Base-by-base conservation (phyloP, 2,329 filamentous ascomycete species). In the Sclerotinia glacialis region DNA sequence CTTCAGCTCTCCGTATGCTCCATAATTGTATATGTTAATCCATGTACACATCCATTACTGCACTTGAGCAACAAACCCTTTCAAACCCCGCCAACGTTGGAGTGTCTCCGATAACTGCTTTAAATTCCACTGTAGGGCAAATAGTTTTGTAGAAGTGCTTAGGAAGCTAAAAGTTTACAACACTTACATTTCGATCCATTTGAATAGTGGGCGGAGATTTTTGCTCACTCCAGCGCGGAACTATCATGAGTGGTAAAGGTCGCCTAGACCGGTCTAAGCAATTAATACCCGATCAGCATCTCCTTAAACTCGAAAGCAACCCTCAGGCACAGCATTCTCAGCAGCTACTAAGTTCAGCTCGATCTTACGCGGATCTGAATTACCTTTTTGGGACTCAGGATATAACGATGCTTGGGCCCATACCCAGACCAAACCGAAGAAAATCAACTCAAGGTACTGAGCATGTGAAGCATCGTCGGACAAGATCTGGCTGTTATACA, bases 401-500 rank as follows among this genome's bases (percentile, higher is more conserved):
- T 44, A 65, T 70, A 58, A 66, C 66, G 47, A 76, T 76, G 74
- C 67, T 71, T 55, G 68, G 67, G 26, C 72, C 71, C 28, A 75
- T 74, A 34, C 66, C 73, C 5, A 72, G 68, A 50, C 67, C 73
- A 52, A 74, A 72, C 67, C 69, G 74, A 58, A 73, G 73, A 47
- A 76, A 74, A 67, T 71, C 72, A 18, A 71, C 59, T 26, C 71
- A 72, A 54, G 67, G 68, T 58, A 66, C 69, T 53, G 74, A 76
- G n/a, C 70, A 74, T 74, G 90, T 96, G 72, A 98, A 98, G 78
- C 94, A 98, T 77, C 89, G 93, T 69, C 87, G 95, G 72, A 98
- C 95, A 53, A 85, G 95, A 73, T 97, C 93, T 70, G 95, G 95
- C 37, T 99, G 95, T 79, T 97, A 86, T 76, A 98, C 93, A 56